phyloP scores from a whole-genome alignment of 2,329 filamentous ascomycete species.

The Alternaria sp. region DNA sequence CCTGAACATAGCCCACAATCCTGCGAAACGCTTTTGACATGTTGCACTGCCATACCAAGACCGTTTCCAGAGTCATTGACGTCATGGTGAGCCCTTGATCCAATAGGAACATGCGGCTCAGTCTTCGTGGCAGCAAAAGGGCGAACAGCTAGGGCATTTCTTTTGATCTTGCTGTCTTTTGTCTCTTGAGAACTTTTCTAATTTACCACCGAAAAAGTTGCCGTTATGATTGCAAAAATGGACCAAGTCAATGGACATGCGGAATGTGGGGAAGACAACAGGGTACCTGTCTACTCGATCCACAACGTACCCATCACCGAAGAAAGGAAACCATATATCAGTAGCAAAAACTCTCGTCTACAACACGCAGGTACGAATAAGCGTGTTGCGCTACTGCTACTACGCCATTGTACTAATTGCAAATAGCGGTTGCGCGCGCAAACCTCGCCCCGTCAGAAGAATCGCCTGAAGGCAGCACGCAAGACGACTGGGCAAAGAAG shows the following conservation, averaged over 20 bases:
- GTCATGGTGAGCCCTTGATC: conserved; percentile 14
- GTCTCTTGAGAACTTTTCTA: not conserved
- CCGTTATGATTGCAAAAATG: conserved; percentile 13
- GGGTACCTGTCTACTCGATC: conserved; percentile 17
- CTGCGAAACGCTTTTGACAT: not conserved
- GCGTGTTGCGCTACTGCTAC: not conserved
- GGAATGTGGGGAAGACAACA: conserved; percentile 1
- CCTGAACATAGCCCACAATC: not conserved
- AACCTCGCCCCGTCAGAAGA: conserved; percentile 54
- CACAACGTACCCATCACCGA: conserved; percentile 20
- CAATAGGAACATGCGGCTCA: conserved; percentile 13
- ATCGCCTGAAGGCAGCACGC: conserved; percentile 54
- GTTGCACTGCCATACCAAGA: conserved; percentile 8
- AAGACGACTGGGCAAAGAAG: conserved; percentile 49
- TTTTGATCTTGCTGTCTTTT: not conserved
- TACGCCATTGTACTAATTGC: not conserved
- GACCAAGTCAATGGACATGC: not conserved
- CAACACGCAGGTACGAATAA: conserved; percentile 22
- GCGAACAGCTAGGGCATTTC: not conserved
- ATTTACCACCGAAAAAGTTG: not conserved
- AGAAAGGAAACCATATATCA: conserved; percentile 22
- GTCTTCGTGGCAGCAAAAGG: conserved; percentile 3
- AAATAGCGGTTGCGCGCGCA: conserved; percentile 52
- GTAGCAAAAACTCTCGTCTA: conserved; percentile 15
- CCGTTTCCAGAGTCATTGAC: conserved; percentile 14